Percentiles rank a stretch among this genome's conserved stretches.
Conservation (phyloP, 805 yeast species). For the Pichia manshurica region DNA sequence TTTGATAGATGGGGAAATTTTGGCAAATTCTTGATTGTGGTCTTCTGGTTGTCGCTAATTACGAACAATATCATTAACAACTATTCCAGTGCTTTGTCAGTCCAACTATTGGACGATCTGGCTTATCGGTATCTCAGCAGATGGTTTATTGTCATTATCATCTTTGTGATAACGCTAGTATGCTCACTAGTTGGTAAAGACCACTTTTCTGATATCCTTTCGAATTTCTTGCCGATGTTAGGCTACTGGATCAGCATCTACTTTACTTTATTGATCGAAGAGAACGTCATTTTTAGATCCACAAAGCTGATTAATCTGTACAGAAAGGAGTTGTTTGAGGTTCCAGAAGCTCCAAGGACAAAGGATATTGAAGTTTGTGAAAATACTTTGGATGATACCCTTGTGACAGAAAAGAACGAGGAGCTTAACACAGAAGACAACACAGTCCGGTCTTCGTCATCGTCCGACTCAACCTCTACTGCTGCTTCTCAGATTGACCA, state of each 20-base stretch:
- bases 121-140: constrained; percentile 62
- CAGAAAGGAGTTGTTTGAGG: constrained; percentile 35
- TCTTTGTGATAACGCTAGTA: constrained; percentile 59
- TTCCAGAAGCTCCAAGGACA: constrained; percentile 2
- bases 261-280: constrained; percentile 63
- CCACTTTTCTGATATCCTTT: constrained; percentile 64
- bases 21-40: constrained; percentile 68
- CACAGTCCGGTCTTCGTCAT: not conserved
- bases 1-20: constrained; percentile 68
- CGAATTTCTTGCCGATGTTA: constrained; percentile 84
- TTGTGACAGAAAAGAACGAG: not conserved
- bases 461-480: not conserved
- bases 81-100: constrained; percentile 75
- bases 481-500: not conserved
- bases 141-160: constrained; percentile 64
- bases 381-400: not conserved
- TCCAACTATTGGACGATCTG: constrained; percentile 53
- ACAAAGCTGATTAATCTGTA: constrained; percentile 36
- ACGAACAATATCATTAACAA: constrained; percentile 79
- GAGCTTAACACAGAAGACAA: not conserved
- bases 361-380: not conserved
- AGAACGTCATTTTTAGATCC: constrained; percentile 63
- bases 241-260: constrained; percentile 90
- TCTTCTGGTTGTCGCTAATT: constrained; percentile 67
- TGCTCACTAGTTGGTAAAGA: constrained; percentile 72